These are phyloP conservation scores for Zea mays DNA, from an alignment of 176 grass and related monocot species.

Conservation along the genomic window Zm-B73-REFERENCE-NAM-5.0 NC_050096.1:10679001-10679500, in stretches of 20 bases:
- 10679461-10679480: constrained; percentile 53
- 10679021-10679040: background rate
- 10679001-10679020: background rate
- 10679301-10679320: background rate
- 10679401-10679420: constrained; percentile 58
- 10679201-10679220: background rate
- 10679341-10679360: constrained; percentile 26
- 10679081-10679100: too few species aligned
- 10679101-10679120: too few species aligned
- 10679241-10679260: constrained; percentile 25
- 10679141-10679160: too few species aligned
- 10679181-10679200: background rate
- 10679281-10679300: constrained; percentile 50
- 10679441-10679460: constrained; percentile 72
- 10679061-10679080: too few species aligned
- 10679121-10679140: too few species aligned
- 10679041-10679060: background rate
- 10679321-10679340: constrained; percentile 50
- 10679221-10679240: constrained; percentile 20
- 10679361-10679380: constrained; percentile 1
- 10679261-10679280: constrained; percentile 37
- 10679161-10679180: too few species aligned
- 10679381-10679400: constrained; percentile 65
- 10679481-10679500: constrained; percentile 76
- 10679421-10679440: constrained; percentile 72